These are phyloP conservation scores for Glaciozyma martinii DNA, from an alignment of 768 basidiomycete genomes.

Conservation along the genomic window DNA sequence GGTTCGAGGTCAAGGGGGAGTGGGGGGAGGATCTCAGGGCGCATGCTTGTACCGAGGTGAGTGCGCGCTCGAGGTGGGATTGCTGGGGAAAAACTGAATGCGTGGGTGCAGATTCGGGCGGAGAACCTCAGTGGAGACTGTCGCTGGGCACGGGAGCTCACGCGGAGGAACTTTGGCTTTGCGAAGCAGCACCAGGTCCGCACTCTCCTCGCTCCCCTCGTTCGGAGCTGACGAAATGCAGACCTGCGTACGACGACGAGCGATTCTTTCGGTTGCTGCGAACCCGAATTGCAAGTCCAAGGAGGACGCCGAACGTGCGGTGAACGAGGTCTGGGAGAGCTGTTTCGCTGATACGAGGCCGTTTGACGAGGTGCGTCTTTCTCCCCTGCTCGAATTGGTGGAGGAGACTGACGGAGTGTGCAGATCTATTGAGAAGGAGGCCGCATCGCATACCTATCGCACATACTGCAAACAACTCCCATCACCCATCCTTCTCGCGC, in stretches of 20 bases:
- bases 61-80: conserved; percentile 29
- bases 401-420: not conserved
- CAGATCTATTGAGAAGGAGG: not conserved
- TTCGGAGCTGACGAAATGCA: conserved; percentile 36
- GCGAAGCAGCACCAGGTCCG: conserved; percentile 89
- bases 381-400: not conserved
- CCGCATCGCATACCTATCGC: not conserved
- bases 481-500: no score
- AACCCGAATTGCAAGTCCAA: conserved; percentile 71
- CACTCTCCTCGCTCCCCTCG: not conserved
- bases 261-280: conserved; percentile 65
- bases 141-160: conserved; percentile 68
- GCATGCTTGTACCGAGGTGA: conserved; percentile 93
- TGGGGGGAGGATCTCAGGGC: conserved; percentile 74
- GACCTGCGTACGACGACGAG: conserved; percentile 84
- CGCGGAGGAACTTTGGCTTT: conserved; percentile 65
- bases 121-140: conserved; percentile 93
- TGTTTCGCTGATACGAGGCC: conserved; percentile 92
- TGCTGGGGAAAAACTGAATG: no score
- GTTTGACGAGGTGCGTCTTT: conserved; percentile 72
- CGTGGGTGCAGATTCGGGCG: conserved; percentile 67
- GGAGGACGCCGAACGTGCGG: conserved; percentile 71
- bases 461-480: no score
- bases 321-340: conserved; percentile 95
- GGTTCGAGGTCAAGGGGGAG: conserved; percentile 68